phyloP scores from a whole-genome alignment of 2,329 filamentous ascomycete genomes.

The Aspergillus pseudonomiae region DNA sequence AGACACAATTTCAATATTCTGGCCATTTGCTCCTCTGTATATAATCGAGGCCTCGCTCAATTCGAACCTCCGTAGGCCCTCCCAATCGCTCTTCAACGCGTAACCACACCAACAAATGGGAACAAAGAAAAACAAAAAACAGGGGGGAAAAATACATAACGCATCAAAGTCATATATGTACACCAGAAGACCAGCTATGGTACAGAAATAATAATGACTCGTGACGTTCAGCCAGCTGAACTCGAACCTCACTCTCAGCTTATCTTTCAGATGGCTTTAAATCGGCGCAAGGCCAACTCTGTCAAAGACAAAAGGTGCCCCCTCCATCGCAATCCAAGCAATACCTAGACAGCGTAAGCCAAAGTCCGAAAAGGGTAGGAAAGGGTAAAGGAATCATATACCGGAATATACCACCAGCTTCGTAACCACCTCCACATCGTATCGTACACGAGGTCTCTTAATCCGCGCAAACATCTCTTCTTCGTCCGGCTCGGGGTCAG shows the following conservation, averaged over 20 bases:
- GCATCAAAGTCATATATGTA: constrained; percentile 8
- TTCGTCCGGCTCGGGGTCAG: constrained; percentile 57
- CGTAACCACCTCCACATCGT: constrained; percentile 98
- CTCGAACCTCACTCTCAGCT: not conserved
- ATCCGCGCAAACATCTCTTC: constrained; percentile 82
- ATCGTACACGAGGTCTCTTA: constrained; percentile 84
- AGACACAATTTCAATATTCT: not conserved
- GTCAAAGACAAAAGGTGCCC: constrained; percentile 11
- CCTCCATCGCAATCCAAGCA: constrained; percentile 14
- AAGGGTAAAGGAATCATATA: constrained; percentile 46
- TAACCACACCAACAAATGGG: not conserved
- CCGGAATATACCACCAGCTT: constrained; percentile 94
- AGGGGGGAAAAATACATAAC: not conserved
- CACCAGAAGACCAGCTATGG: constrained; percentile 9
- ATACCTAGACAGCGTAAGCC: constrained; percentile 1
- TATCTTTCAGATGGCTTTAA: not conserved
- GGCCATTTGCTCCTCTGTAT: not conserved
- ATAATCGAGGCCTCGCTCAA: not conserved
- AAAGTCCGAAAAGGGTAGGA: not conserved
- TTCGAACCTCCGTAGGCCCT: not conserved
- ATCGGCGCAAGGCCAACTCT: constrained; percentile 10
- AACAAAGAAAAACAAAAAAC: not conserved
- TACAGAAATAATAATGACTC: constrained; percentile 9
- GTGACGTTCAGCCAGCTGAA: constrained; percentile 11
- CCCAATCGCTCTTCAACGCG: not conserved